Conservation (phyloP, 2,329 filamentous ascomycete genomes). For the Aspergillus thermomutatus region DNA sequence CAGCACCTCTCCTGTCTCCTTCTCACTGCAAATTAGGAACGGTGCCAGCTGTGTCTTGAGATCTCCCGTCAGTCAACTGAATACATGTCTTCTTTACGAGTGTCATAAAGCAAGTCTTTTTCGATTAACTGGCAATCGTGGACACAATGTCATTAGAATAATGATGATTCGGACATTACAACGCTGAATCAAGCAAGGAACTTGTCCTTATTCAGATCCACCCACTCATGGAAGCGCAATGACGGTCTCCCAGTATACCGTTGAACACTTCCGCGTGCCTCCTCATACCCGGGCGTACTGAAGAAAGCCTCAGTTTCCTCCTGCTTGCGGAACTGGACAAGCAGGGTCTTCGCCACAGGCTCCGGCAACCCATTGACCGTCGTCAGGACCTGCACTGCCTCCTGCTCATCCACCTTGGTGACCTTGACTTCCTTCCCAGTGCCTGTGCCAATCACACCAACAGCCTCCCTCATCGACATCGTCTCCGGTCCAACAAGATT, state of each 20-base stretch:
- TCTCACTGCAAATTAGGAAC: too few species aligned
- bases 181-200: conserved; percentile 11
- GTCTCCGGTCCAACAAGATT: conserved; percentile 38
- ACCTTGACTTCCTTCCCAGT: conserved; percentile 33
- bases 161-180: too few species aligned
- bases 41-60: background rate
- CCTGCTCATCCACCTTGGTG: conserved; percentile 14
- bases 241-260: conserved; percentile 30
- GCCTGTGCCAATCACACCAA: conserved; percentile 26
- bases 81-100: background rate
- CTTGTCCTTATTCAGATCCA: conserved; percentile 26
- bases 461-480: conserved; percentile 26
- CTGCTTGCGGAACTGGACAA: background rate
- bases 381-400: conserved; percentile 19
- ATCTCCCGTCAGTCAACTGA: background rate
- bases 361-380: conserved; percentile 11
- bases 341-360: conserved; percentile 13
- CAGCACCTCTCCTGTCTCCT: too few species aligned
- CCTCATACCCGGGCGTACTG: background rate
- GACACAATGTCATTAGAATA: background rate
- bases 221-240: conserved; percentile 33
- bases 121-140: background rate
- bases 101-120: too few species aligned
- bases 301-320: background rate
- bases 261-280: conserved; percentile 29